phyloP scores from a whole-genome alignment of 2,329 filamentous ascomycete genomes.

The Verticillium zaregamsianum region DNA sequence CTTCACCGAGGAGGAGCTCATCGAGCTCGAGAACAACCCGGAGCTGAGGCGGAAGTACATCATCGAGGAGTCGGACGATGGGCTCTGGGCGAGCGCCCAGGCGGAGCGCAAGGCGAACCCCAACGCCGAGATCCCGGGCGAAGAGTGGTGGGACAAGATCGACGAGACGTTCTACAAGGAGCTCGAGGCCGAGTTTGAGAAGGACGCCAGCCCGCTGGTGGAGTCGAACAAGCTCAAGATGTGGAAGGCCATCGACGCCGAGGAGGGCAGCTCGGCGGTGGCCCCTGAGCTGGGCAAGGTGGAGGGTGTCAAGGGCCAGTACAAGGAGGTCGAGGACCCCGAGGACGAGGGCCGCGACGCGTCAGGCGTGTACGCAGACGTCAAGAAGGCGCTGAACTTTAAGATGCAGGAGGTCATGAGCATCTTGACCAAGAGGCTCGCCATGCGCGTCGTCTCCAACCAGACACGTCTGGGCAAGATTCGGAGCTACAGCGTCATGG shows the following conservation, averaged over 20 bases:
- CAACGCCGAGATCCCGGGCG: constrained; percentile 10
- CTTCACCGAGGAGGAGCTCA: constrained; percentile 52
- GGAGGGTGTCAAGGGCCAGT: constrained; percentile 47
- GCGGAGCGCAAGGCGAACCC: constrained; percentile 6
- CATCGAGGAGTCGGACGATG: constrained; percentile 14
- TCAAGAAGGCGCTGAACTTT: constrained; percentile 54
- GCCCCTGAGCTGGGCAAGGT: constrained; percentile 49
- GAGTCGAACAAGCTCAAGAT: constrained; percentile 30
- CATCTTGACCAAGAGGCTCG: constrained; percentile 68
- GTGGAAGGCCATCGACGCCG: constrained; percentile 20
- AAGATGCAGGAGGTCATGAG: constrained; percentile 44
- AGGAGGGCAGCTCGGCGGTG: constrained; percentile 35
- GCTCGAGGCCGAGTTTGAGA: constrained; percentile 15
- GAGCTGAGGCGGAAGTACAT: constrained; percentile 34
- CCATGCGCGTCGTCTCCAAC: constrained; percentile 73
- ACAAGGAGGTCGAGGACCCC: constrained; percentile 43
- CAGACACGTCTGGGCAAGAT: constrained; percentile 97
- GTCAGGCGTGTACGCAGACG: constrained; percentile 43
- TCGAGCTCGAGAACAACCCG: constrained; percentile 33
- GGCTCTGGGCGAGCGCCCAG: not conserved
- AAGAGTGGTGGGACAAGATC: constrained; percentile 11
- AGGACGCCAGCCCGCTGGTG: constrained; percentile 19
- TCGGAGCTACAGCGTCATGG: constrained; percentile 67
- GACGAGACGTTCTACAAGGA: constrained; percentile 20
- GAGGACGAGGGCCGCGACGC: constrained; percentile 48